Conservation (phyloP, 306 rosid genomes). For the Castanospermum australe region DNA sequence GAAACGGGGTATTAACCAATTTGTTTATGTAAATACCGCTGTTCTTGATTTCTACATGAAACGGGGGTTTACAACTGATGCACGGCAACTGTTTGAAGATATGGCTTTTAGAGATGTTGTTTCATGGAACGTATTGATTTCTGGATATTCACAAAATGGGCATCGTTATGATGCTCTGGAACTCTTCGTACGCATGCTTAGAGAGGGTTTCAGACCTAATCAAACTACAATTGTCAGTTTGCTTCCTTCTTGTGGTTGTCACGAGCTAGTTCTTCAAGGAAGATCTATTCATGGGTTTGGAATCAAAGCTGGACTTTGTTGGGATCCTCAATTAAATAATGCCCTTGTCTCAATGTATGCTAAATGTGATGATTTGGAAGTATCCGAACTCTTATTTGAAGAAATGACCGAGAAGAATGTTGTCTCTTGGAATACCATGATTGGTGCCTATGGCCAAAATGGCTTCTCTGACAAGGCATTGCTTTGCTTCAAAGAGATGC, state of each 20-base stretch:
- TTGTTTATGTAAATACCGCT: slow-evolving; percentile 58
- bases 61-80: slow-evolving; percentile 46
- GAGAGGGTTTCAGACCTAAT: slow-evolving; percentile 31
- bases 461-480: slow-evolving; percentile 51
- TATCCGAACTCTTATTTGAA: slow-evolving; percentile 52
- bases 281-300: slow-evolving; percentile 40
- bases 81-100: slow-evolving; percentile 61
- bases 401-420: slow-evolving; percentile 58
- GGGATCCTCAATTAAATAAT: slow-evolving; percentile 34
- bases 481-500: slow-evolving; percentile 59
- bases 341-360: slow-evolving; percentile 75
- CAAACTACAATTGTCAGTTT: slow-evolving; percentile 38
- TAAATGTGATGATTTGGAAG: slow-evolving; percentile 59
- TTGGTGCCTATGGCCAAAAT: slow-evolving; percentile 67
- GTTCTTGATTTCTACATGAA: slow-evolving; percentile 54
- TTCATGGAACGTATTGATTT: slow-evolving; percentile 81
- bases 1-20: slow-evolving; percentile 47
- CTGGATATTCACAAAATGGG: slow-evolving; percentile 55
- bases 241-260: slow-evolving; percentile 28
- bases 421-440: slow-evolving; percentile 86
- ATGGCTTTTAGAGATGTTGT: slow-evolving; percentile 61
- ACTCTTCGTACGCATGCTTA: slow-evolving; percentile 34
- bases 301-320: slow-evolving; percentile 33
- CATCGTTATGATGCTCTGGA: slow-evolving; percentile 19
- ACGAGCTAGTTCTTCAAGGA: slow-evolving; percentile 28